phyloP scores from a whole-genome alignment of 192 early-diverging fungal genomes.

The Coemansia aciculifera region DNA sequence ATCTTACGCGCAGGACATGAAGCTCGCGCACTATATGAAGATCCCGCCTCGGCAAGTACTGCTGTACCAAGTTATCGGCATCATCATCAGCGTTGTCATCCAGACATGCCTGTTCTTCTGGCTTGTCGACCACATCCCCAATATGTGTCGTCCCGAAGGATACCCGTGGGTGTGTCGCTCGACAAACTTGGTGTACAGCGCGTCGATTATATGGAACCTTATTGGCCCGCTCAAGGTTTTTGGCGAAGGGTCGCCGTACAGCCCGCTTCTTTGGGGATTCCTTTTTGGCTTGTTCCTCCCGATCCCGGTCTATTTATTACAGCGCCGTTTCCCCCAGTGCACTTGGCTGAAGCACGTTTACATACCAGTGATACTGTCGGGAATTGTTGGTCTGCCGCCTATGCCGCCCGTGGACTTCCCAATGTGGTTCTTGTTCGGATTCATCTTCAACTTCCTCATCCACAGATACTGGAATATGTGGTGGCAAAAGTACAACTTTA shows the following conservation, averaged over 20 bases:
- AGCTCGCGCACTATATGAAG: constrained; percentile 82
- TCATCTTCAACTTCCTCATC: constrained; percentile 71
- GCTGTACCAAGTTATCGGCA: constrained; percentile 69
- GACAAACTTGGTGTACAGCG: constrained; percentile 63
- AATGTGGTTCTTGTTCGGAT: constrained; percentile 60
- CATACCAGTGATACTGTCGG: constrained; percentile 69
- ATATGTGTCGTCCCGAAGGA: constrained; percentile 60
- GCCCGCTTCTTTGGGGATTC: constrained; percentile 57
- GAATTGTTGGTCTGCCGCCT: constrained; percentile 63
- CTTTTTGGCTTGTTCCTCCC: constrained; percentile 72
- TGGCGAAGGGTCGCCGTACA: constrained; percentile 63
- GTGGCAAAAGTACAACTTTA: constrained; percentile 64
- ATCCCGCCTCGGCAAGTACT: constrained; percentile 81
- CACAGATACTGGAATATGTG: constrained; percentile 64
- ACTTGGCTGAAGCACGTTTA: constrained; percentile 69
- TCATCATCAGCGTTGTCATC: constrained; percentile 65
- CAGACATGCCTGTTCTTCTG: constrained; percentile 67
- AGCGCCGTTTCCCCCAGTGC: constrained; percentile 61
- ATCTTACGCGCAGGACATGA: constrained; percentile 68
- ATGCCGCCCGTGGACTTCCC: constrained; percentile 58
- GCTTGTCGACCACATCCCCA: constrained; percentile 60
- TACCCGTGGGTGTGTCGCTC: constrained; percentile 70
- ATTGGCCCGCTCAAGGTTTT: constrained; percentile 72
- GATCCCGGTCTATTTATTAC: constrained; percentile 67
- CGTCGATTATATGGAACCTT: constrained; percentile 79